Evolutionary conservation across 805 yeast genomes (phyloP).

Genomic region (Nakazawaea sp.): DNA sequence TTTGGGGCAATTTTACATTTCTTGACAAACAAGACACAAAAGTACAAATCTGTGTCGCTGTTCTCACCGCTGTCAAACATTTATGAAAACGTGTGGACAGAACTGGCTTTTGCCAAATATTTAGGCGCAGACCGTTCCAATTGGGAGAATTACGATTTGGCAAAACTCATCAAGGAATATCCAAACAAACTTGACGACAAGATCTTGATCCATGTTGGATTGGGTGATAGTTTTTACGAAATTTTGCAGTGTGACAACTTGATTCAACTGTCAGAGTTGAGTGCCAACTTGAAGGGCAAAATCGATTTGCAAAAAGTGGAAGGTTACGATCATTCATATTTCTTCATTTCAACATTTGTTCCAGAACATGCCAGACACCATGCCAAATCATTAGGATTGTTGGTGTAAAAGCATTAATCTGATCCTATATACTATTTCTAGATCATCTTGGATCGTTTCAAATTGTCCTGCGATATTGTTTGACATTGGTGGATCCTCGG

Average conservation of each 20-base stretch:
- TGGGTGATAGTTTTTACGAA: slow-evolving; percentile 63
- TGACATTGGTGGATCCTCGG: neutral
- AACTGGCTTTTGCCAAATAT: slow-evolving; percentile 74
- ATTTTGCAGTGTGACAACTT: slow-evolving; percentile 77
- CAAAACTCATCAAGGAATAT: slow-evolving; percentile 56
- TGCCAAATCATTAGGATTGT: slow-evolving; percentile 43
- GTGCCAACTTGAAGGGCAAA: slow-evolving; percentile 48
- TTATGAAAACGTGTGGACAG: slow-evolving; percentile 75
- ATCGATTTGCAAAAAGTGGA: slow-evolving; percentile 59
- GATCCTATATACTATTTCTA: slow-evolving; percentile 6
- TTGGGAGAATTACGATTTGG: slow-evolving; percentile 85
- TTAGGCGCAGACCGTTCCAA: slow-evolving; percentile 52
- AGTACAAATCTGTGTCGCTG: slow-evolving; percentile 76
- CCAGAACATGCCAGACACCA: slow-evolving; percentile 84
- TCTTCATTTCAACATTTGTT: slow-evolving; percentile 72
- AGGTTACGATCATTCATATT: slow-evolving; percentile 90
- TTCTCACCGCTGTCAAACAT: slow-evolving; percentile 91
- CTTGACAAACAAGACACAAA: slow-evolving; percentile 50
- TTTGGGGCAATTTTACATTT: slow-evolving; percentile 76
- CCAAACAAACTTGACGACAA: slow-evolving; percentile 29
- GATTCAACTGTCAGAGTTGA: slow-evolving; percentile 15
- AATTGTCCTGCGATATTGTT: too few relatives aligned
- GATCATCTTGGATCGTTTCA: too few relatives aligned
- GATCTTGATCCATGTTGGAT: slow-evolving; percentile 81
- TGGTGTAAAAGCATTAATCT: slow-evolving; percentile 2